These are phyloP conservation scores for Paraurostyla sp. DNA, from an alignment of 73 alveolate species.

Conservation along the genomic window DNA sequence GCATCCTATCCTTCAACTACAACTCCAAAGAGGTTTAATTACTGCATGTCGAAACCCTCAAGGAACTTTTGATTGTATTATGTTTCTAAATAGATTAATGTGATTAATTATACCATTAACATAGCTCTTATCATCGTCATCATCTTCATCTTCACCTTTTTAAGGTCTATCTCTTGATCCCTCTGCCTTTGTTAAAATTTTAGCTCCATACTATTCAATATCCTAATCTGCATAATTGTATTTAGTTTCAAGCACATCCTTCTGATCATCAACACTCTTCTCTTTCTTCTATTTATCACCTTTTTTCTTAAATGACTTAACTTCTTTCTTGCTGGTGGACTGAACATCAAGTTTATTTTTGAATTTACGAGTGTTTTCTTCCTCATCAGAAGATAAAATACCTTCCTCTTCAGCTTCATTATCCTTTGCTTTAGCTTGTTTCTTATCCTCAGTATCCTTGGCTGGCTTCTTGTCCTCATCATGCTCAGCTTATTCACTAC, in stretches of 20 bases:
- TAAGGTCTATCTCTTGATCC: neutral
- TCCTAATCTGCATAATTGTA: conserved; percentile 5
- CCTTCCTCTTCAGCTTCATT: conserved; percentile 30
- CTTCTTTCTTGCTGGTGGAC: neutral
- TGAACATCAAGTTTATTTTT: too few relatives aligned
- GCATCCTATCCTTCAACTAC: neutral
- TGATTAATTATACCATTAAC: neutral
- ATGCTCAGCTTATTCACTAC: neutral
- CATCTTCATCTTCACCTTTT: neutral
- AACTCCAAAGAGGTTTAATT: conserved; percentile 24
- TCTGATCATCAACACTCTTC: neutral
- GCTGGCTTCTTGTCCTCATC: neutral
- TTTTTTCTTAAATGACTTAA: too few relatives aligned
- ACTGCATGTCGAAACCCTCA: neutral
- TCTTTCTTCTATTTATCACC: neutral
- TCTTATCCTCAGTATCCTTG: neutral
- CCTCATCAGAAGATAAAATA: conserved; percentile 22
- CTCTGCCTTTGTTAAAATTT: neutral
- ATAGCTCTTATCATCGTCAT: neutral
- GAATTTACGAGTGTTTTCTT: neutral
- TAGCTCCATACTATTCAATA: neutral
- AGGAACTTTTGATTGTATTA: neutral
- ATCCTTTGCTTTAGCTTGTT: neutral
- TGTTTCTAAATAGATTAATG: neutral
- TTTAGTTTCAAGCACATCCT: neutral